phyloP scores from a whole-genome alignment of 2,329 filamentous ascomycete species.

The Ampelomyces quisqualis region DNA sequence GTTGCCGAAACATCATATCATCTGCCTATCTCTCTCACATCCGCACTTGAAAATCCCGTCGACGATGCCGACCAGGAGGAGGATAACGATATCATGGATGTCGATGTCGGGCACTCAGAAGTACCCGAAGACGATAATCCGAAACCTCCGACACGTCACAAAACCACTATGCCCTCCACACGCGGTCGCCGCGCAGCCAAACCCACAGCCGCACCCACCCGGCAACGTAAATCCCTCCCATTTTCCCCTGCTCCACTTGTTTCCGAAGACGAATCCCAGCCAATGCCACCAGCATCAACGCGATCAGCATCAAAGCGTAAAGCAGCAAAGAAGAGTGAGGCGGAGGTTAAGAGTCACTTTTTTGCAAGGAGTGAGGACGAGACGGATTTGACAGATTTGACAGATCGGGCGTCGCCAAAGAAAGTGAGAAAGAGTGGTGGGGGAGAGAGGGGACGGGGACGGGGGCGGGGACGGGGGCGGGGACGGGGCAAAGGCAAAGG shows the following conservation, averaged over 20 bases:
- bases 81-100: slow-evolving; percentile 3
- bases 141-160: slow-evolving; percentile 10
- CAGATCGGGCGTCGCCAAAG: slow-evolving; percentile 24
- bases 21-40: slow-evolving; percentile 41
- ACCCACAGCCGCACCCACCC: slow-evolving; percentile 5
- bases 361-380: slow-evolving; percentile 37
- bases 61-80: slow-evolving; percentile 3
- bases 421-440: slow-evolving; percentile 10
- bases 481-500: slow-evolving; percentile 6
- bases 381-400: slow-evolving; percentile 34
- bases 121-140: too few species aligned
- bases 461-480: slow-evolving; percentile 5
- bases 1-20: slow-evolving; percentile 19
- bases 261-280: slow-evolving; percentile 8
- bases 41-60: slow-evolving; percentile 26
- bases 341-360: slow-evolving; percentile 38
- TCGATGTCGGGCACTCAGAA: slow-evolving; percentile 24
- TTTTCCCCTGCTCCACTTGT: slow-evolving; percentile 9
- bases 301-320: slow-evolving; percentile 26
- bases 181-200: slow-evolving; percentile 12
- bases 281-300: slow-evolving; percentile 9
- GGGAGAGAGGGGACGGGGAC: slow-evolving; percentile 12
- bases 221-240: slow-evolving; percentile 11
- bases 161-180: slow-evolving; percentile 7
- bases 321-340: slow-evolving; percentile 31